Evolutionary conservation across 164 flowering plant genomes (phyloP), one percentile per base, ranked within the genome.

Genomic region (Liquidambar formosana): DNA sequence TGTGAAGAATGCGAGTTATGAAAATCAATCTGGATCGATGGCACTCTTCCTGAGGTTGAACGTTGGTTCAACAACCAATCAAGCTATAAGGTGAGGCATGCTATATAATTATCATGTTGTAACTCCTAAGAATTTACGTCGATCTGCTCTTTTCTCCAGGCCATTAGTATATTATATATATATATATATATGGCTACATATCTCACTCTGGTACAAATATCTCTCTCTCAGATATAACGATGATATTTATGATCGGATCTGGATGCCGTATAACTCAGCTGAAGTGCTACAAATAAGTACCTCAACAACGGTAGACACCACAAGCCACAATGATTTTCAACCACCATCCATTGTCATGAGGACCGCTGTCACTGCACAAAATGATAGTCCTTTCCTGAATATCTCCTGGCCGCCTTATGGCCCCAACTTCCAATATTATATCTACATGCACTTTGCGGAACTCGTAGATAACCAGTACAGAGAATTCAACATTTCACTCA

Each of bases 361-460:
- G 18, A 80, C 83, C 5, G 81, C 84, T 9, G 65, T 64, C 0
- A 57, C 66, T 8, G 75, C 73, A 5, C 44, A 45, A 4, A 62
- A 75, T 47, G 52, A 3, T 10, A 78, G 56, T 21, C 38, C 13
- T 8, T 9, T 73, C 33, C 23, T 76, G 28, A 22, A 14, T 9
- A 21, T 77, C 26, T 23, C 9, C 12, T 76, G 67, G 65, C 8
- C n/a, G 2, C 56, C 45, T 8, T 28, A 15, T 6, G 67, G 68
- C 48, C 3, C 70, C 6, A 28, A 19, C 15, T 12, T n/a, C 4
- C 23, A 71, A 33, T 74, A 64, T 62, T 79, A 68, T 26, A n/a
- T 74, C 6, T 78, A 67, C 75, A 10, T 77, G 67, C 72, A 86
- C 72, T 73, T 86, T 61, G 74, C 83, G 22, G 88, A 84, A 48